Percentiles rank a stretch among this genome's conserved stretches.
These are phyloP conservation scores for Conidiobolus incongruus DNA, from an alignment of 371 early-diverging fungal genomes.

Conservation along the genomic window DNA sequence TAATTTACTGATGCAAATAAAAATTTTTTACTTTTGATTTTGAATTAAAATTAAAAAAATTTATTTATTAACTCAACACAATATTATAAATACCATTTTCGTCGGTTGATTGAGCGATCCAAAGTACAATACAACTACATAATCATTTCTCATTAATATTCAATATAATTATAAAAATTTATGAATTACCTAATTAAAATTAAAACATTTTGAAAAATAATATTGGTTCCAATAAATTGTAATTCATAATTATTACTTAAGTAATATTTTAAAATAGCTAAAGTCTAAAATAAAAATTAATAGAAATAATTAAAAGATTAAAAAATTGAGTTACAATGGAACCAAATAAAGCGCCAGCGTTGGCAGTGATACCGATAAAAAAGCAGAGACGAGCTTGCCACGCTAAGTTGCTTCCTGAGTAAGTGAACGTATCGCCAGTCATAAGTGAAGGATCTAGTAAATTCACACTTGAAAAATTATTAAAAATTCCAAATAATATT, in stretches of 20 bases:
- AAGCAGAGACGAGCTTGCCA: constrained; percentile 3
- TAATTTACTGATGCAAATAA: too few species aligned
- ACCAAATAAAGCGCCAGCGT: constrained; percentile 3
- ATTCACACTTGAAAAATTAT: constrained; percentile 1
- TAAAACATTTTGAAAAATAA: not conserved
- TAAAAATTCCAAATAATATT: not conserved
- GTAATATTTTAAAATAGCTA: constrained; percentile 4
- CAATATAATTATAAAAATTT: not conserved
- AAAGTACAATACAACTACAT: constrained; percentile 3
- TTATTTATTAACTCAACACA: constrained; percentile 2
- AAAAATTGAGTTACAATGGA: constrained; percentile 3
- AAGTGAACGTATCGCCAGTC: constrained; percentile 1
- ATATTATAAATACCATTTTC: not conserved
- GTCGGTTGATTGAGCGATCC: constrained; percentile 4
- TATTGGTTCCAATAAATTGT: not conserved
- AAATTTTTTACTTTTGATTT: too few species aligned
- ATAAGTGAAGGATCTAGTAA: constrained; percentile 3
- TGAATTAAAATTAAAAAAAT: too few species aligned
- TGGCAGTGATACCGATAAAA: constrained; percentile 4
- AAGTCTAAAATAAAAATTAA: not conserved
- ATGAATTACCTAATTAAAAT: constrained; percentile 2
- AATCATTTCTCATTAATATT: too few species aligned
- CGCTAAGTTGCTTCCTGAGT: constrained; percentile 3
- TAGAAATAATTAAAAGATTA: not conserved
- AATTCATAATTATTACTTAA: not conserved